Conservation (phyloP, 495 filamentous ascomycete genomes). For the Pseudomonodictys pantanalensis region DNA sequence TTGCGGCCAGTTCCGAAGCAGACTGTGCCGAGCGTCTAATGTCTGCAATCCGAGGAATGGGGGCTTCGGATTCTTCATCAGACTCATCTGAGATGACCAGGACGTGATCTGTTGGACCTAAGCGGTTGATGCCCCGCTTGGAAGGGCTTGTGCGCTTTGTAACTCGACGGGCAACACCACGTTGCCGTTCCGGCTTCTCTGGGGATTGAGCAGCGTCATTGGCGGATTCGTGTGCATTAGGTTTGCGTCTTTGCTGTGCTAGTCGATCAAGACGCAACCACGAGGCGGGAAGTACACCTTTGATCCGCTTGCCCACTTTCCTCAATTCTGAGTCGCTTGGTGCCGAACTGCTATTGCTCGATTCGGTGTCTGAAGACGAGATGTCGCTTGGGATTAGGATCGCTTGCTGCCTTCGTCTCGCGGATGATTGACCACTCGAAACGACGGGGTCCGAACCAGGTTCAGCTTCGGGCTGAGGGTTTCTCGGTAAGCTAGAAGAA, state of each 20-base stretch:
- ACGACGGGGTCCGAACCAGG: neutral
- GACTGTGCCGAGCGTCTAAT: neutral
- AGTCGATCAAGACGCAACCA: slow-evolving; percentile 73
- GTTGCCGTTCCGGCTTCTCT: slow-evolving; percentile 39
- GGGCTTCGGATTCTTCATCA: neutral
- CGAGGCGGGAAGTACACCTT: slow-evolving; percentile 86
- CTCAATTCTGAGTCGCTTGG: slow-evolving; percentile 39
- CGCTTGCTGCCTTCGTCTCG: neutral
- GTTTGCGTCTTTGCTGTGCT: slow-evolving; percentile 41
- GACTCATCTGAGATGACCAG: slow-evolving; percentile 28
- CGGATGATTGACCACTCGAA: neutral
- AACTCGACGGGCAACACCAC: slow-evolving; percentile 49
- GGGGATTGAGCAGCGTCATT: slow-evolving; percentile 18
- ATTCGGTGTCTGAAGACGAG: neutral
- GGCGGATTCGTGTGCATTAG: slow-evolving; percentile 21
- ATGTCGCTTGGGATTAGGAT: slow-evolving; percentile 14
- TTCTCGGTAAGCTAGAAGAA: slow-evolving; percentile 18
- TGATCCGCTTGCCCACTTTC: slow-evolving; percentile 57
- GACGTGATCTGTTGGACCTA: neutral
- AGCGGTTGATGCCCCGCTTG: neutral
- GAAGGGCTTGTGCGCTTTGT: neutral
- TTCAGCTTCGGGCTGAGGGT: neutral
- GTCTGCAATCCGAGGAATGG: neutral
- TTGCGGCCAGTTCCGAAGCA: slow-evolving; percentile 5
- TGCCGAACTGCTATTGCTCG: slow-evolving; percentile 17